Conservation (phyloP, 768 basidiomycete genomes). For the Cystobasidium ongulense region DNA sequence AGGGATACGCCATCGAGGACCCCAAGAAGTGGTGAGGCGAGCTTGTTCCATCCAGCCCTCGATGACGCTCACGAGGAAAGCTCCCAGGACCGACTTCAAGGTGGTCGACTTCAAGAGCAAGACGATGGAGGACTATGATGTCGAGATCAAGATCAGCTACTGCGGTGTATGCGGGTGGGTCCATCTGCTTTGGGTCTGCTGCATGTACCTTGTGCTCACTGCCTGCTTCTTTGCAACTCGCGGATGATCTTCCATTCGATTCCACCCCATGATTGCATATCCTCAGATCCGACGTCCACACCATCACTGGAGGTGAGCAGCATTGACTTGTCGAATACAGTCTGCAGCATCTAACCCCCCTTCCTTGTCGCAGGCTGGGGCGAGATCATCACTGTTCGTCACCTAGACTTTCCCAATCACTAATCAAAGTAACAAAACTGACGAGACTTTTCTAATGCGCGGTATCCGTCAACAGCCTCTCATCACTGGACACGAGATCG, state of each 20-base stretch:
- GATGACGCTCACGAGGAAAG: background rate
- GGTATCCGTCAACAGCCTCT: conserved; percentile 21
- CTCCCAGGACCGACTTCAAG: conserved; percentile 27
- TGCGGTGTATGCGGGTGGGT: conserved; percentile 36
- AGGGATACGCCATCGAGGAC: conserved; percentile 39
- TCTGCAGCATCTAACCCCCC: background rate
- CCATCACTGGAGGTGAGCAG: conserved; percentile 34
- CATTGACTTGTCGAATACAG: background rate
- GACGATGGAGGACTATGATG: conserved; percentile 34
- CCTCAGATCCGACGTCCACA: conserved; percentile 36
- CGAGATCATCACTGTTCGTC: conserved; percentile 30
- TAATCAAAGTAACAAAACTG: too few relatives aligned
- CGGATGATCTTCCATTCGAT: too few relatives aligned
- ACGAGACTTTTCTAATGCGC: too few relatives aligned
- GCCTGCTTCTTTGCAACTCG: background rate
- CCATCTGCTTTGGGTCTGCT: background rate
- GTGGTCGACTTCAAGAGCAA: conserved; percentile 38
- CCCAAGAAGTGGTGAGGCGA: conserved; percentile 25
- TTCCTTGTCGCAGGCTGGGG: conserved; percentile 36
- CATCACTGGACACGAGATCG: conserved; percentile 25
- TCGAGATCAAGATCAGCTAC: conserved; percentile 38
- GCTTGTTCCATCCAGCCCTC: background rate
- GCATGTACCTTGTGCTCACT: background rate
- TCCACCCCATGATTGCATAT: too few relatives aligned
- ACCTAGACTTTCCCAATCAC: too few relatives aligned